These are phyloP conservation scores for Claviceps africana DNA, from an alignment of 2,329 filamentous ascomycete genomes.

Conservation along the genomic window DNA sequence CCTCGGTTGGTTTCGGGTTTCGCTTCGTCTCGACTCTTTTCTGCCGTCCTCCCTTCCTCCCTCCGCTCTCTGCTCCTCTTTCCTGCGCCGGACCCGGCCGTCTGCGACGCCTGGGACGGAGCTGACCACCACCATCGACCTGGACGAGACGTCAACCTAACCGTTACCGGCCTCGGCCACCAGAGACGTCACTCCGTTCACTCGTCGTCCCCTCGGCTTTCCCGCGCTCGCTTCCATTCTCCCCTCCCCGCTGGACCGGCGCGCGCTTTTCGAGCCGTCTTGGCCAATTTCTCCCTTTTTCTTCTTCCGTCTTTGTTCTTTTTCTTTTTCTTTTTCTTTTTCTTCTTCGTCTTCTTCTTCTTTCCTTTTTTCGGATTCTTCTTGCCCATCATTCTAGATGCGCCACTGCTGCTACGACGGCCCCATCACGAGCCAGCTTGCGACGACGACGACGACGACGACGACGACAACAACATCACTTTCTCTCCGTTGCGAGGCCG, in stretches of 20 bases:
- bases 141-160: constrained; percentile 1
- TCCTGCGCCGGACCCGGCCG: not conserved
- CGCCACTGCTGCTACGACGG: not conserved
- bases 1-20: no score
- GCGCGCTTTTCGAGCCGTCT: not conserved
- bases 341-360: no score
- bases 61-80: not conserved
- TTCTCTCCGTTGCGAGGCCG: not conserved
- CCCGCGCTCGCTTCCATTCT: not conserved
- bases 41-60: no score
- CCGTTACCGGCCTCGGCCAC: not conserved
- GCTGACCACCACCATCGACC: not conserved
- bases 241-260: constrained; percentile 1
- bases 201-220: not conserved
- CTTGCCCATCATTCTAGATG: not conserved
- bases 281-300: not conserved
- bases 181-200: not conserved
- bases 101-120: constrained; percentile 5
- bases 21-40: no score
- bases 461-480: not conserved
- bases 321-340: not conserved
- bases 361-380: not conserved
- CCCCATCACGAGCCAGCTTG: not conserved
- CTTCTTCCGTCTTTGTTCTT: not conserved
- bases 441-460: no score